Conservation (phyloP, 2,329 filamentous ascomycete genomes). For the Trichoderma aggressivum region DNA sequence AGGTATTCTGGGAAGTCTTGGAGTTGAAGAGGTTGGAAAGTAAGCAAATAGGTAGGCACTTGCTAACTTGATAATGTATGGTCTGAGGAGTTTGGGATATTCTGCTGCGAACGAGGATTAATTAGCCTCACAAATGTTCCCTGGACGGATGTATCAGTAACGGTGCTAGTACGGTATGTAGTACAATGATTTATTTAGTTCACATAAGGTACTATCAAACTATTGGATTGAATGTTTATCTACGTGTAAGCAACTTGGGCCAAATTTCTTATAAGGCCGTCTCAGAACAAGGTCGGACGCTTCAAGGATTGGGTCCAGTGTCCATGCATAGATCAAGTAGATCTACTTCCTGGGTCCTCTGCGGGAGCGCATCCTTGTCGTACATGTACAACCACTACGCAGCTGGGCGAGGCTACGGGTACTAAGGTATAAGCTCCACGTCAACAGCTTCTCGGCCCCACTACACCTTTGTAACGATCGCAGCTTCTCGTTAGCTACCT, state of each 20-base stretch:
- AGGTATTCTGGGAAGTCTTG: background rate
- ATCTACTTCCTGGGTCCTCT: background rate
- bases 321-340: background rate
- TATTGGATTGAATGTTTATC: background rate
- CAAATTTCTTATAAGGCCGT: background rate
- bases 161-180: constrained; percentile 3
- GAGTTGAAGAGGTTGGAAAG: constrained; percentile 9
- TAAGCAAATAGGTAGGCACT: background rate
- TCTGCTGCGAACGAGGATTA: constrained; percentile 9
- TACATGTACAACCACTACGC: background rate
- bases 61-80: constrained; percentile 16
- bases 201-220: background rate
- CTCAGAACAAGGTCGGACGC: background rate
- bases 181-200: constrained; percentile 7
- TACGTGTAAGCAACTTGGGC: background rate
- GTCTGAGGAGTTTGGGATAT: constrained; percentile 14
- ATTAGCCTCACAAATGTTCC: background rate
- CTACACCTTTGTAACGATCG: background rate
- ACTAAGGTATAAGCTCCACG: constrained; percentile 13
- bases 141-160: constrained; percentile 4
- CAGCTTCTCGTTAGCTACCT: background rate
- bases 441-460: constrained; percentile 13
- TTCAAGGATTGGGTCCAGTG: background rate
- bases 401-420: background rate
- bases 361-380: background rate